Evolutionary conservation across 352 stramenopile genomes (phyloP), one percentile per base, ranked within the genome.

Genomic region (Phytopythium oedochilum): DNA sequence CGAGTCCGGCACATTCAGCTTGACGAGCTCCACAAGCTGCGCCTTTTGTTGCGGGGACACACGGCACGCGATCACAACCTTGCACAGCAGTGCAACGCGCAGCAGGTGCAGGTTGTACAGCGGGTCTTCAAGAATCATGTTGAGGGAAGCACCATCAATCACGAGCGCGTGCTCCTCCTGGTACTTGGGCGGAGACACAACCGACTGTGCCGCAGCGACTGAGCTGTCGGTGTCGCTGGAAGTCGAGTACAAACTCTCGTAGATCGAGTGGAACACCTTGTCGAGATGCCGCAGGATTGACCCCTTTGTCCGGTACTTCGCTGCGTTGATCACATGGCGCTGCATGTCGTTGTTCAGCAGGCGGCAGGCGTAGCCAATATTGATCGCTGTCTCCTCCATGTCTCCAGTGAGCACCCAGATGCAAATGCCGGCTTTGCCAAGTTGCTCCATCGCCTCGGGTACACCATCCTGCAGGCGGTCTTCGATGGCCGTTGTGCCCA

Each of bases 21-120:
- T 93, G 4, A 99, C 96, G 25, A 99, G 76, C 55, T 98, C 89
- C 8, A 99, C 96, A 4, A 99, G 63, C 46, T 98, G 83, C 8
- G 97, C 96, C 69, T 99, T 99, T 69, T 99, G 97, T 46, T 96
- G 88, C 22, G 97, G 97, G 35, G 91, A 99, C 2, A 99, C 97
- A 52, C 97, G 91, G 58, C 97, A 99, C 28, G 94, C 96, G 54
- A 99, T 95, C 1, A 99, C 97, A 12, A 97, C 93, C 38, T 98
- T 92, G 64, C 94, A 99, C 68, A 85, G 94, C 58, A 83, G 74
- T 55, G 88, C 68, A 5, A 96, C 71, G 23, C 83, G 82, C 14
- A 97, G 68, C 34, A 97, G 64, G 57, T 92, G 80, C 28, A 92
- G 61, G 55, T 89, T 89, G 59, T 83, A 79, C 32, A 89, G 57